Base-by-base conservation (phyloP, 176 grass and related monocot species). In the Musa acuminata region DNA sequence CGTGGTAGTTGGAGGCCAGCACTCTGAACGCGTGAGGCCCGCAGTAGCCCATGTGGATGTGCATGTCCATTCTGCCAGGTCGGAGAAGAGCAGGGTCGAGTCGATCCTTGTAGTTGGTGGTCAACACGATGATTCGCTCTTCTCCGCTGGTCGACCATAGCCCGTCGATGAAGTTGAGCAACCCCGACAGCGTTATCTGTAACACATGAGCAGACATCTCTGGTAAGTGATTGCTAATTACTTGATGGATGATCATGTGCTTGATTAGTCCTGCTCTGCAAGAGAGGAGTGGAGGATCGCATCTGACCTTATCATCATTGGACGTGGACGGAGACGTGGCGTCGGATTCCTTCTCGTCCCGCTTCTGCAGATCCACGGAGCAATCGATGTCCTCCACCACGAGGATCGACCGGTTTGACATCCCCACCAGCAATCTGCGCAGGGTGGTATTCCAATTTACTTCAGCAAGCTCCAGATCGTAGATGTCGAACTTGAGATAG, bases 311-410 rank as follows among this genome's bases (percentile, higher is more conserved):
- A 52, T 90, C 87, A 22, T 90, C 76, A 9, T 75, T 65, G 25
- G 49, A 29, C 27, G 76, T 60, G 35, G 75, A 53, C 8, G 60
- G 8, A 20, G 7, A 5, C 9, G 1, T 3, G 2, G 0, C 24
- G 17, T 21, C 6, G 2, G 16, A n/a, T 0, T 2, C 22, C 29
- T 43, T 72, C 35, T 79, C 83, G 7, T 92, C 76, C 75, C 83
- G 63, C 8, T 89, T 82, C n/a, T 97, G 79, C 66, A 97, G 80
- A 0, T 97, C 79, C 12, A 97, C 22, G 11, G 83, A 76, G 71
- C 90, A 97, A 69, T 97, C 93, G 20, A 97, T 97, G 62, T 97
- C 93, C 83, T 97, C 87, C 16, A 97, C 86, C 14, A 97, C 89
- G 21, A 96, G 87, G 73, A 96, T 96, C 62, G 93, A 90, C 9